Evolutionary conservation across 805 yeast species (phyloP).

Genomic region (Brettanomyces bruxellensis): DNA sequence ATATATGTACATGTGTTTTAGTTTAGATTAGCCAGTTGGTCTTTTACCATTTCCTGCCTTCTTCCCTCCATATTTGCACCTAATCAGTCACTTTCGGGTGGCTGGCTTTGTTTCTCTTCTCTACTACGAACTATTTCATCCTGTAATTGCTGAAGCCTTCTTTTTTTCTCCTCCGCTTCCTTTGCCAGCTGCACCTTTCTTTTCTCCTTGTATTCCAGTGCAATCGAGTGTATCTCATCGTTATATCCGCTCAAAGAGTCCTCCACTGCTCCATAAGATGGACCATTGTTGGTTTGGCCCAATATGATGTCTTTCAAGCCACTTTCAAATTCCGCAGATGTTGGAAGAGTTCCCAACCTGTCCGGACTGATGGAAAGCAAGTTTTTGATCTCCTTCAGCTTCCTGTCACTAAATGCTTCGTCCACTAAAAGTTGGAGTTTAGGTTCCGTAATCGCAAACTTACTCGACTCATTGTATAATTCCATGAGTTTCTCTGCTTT

Average conservation of each 20-base stretch:
- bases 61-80: not conserved
- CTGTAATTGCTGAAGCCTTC: conserved; percentile 14
- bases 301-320: conserved; percentile 20
- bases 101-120: not conserved
- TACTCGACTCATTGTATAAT: conserved; percentile 60
- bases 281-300: conserved; percentile 24
- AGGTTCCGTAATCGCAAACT: conserved; percentile 65
- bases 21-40: not conserved
- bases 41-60: no score
- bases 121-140: conserved; percentile 14
- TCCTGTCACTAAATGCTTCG: conserved; percentile 39
- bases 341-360: conserved; percentile 15
- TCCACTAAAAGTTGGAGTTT: conserved; percentile 51
- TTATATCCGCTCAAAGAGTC: conserved; percentile 22
- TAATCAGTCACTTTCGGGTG: not conserved
- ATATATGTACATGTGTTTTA: not conserved
- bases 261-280: conserved; percentile 23
- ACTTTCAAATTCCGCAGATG: conserved; percentile 15
- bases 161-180: conserved; percentile 17
- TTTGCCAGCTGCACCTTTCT: conserved; percentile 13
- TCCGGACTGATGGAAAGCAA: conserved; percentile 12
- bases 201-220: conserved; percentile 15
- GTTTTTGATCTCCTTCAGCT: conserved; percentile 18
- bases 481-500: conserved; percentile 53
- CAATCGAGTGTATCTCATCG: conserved; percentile 16